Base-by-base conservation (phyloP, 1,139 yeast species). In the Taphrina flavorubra region DNA sequence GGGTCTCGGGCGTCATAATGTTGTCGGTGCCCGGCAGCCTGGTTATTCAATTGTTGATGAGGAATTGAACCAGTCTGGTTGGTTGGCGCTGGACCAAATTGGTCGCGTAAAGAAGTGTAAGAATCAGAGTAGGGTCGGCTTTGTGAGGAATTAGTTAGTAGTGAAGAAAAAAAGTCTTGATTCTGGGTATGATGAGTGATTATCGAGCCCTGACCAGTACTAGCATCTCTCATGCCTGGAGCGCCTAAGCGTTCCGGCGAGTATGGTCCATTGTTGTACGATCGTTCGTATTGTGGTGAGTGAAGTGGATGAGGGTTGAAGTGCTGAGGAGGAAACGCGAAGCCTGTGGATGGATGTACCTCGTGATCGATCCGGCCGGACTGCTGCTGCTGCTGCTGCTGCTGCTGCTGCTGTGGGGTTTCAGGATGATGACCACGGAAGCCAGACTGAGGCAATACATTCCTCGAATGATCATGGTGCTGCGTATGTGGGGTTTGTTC, bases 111-210 rank as follows among this genome's bases (percentile, higher is more conserved):
- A 11, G 36, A 11, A 25, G 36, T 34, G n/a, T 44, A 44, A 44
- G 47, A 44, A 13, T 44, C 47, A 13, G 47, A 13, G 36, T 49
- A 49, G 4, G 53, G n/a, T 49, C 36, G 53, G n/a, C 11, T 25
- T 6, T 57, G 46, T 14, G 67, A 37, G 16, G 34, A 55, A n/a
- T n/a, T 49, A 5, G 60, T 36, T 18, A 63, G 25, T 18, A 63
- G 44, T 16, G 61, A 53, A 16, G 61, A 53, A 36, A 63, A 63
- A n/a, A 63, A 63, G 46, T 63, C 67, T 44, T 63, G 67, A 55
- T 63, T 63, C 36, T 63, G 67, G 36, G 67, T 57, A 55, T 63
- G 67, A 46, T 63, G 53, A 14, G 31, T 46, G 47, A 63, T 11
- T 16, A 63, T 63, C 10, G 55, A 14, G 46, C 37, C 46, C 2